phyloP scores from a whole-genome alignment of 2,329 filamentous ascomycete genomes.

The Emmonsiellopsis sp. region DNA sequence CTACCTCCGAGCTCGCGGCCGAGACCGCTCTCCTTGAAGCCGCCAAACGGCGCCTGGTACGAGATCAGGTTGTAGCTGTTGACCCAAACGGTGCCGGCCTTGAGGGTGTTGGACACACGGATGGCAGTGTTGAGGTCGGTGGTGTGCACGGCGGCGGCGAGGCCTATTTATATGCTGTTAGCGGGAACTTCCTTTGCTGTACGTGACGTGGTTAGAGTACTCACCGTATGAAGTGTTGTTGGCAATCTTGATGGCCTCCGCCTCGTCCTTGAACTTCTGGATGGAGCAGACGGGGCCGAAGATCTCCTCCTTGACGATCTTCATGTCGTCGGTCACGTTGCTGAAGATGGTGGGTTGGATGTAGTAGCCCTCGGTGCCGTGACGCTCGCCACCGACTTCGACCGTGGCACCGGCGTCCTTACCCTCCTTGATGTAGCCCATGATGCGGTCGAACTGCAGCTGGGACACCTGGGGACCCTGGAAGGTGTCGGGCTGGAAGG shows the following conservation, averaged over 20 bases:
- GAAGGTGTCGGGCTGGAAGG: slow-evolving; percentile 68
- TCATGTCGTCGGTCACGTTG: slow-evolving; percentile 61
- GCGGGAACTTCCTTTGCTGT: neutral
- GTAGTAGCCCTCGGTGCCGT: slow-evolving; percentile 72
- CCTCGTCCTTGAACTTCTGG: slow-evolving; percentile 65
- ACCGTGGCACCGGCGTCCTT: slow-evolving; percentile 56
- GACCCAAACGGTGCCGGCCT: slow-evolving; percentile 57
- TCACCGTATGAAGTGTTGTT: slow-evolving; percentile 64
- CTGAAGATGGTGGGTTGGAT: slow-evolving; percentile 78
- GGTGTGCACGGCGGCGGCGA: slow-evolving; percentile 69
- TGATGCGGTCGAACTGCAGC: slow-evolving; percentile 77
- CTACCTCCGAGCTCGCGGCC: slow-evolving; percentile 36
- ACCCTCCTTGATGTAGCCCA: slow-evolving; percentile 57
- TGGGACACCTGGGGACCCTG: slow-evolving; percentile 77
- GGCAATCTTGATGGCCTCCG: slow-evolving; percentile 58
- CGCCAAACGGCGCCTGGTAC: slow-evolving; percentile 43
- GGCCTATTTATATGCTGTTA: slow-evolving; percentile 15
- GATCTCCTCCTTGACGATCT: slow-evolving; percentile 70
- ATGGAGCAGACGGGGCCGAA: slow-evolving; percentile 74
- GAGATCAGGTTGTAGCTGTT: slow-evolving; percentile 66
- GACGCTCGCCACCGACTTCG: slow-evolving; percentile 57
- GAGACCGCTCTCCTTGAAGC: slow-evolving; percentile 36
- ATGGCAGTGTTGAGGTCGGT: slow-evolving; percentile 67
- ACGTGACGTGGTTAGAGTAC: neutral
- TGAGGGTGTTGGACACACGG: slow-evolving; percentile 59